Base-by-base conservation (phyloP, 495 filamentous ascomycete species). In the Aspergillus olivimuriae region DNA sequence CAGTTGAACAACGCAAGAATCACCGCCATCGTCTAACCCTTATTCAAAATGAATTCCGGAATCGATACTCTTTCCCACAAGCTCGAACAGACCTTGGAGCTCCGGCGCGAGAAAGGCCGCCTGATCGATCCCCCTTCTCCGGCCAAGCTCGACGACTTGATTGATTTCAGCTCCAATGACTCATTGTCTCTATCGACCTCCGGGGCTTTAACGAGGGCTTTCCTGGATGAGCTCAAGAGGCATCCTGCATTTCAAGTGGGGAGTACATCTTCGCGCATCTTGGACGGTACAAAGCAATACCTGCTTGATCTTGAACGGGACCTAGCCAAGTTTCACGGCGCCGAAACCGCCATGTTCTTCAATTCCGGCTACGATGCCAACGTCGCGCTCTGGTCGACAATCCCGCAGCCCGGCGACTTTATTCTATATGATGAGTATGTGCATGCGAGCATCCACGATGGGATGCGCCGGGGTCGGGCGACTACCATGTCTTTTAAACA, bases 301-400 rank as follows among this genome's bases (percentile, higher is more conserved):
- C 69, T 72, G 1, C 74, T 80, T 44, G 40, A 54, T 0, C 61
- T 86, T 4, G 83, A 86, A 50, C 28, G 44, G 0, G 59, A 61
- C 7, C 76, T 86, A 37, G 77, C 83, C 0, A 31, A 43, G 0
- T 82, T 83, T 50, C 80, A 85, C 47, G 44, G 61, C 8, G 78
- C 78, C 0, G 53, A 61, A 7, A 55, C 73, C 1, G 81, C 65
- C 0, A 55, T 85, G 23, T 61, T 87, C 8, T 82, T 81, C 54
- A 82, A 78, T 49, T 83, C 80, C 3, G 82, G 79, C 9, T 83
- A 73, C 54, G 80, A 84, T 51, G 83, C 81, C 6, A 86, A 85
- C 52, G 63, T 69, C 0, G 81, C 75, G 1, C 57, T 87, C 4
- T 81, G 80, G 42, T 53, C 68, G 14, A 77, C 69, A 46, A 56